A percentile compares a stretch with the other conserved stretches of the same genome.
These are phyloP conservation scores for Calonectria pauciramosa DNA, from an alignment of 2,329 filamentous ascomycete species.

Conservation along the genomic window DNA sequence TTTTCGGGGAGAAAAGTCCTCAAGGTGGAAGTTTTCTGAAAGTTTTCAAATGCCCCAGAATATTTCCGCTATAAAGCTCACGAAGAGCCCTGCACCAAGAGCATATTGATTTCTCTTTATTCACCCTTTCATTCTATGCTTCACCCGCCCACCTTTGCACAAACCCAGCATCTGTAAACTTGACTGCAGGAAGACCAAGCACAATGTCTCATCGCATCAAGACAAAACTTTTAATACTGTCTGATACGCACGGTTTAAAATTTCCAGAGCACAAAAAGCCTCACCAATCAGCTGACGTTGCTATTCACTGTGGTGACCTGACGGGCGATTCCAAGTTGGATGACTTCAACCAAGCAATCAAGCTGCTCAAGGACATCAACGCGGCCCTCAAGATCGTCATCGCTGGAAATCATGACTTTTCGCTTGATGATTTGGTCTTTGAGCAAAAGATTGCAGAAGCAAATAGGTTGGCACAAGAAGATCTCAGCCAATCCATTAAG, in stretches of 20 bases:
- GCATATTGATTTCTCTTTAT: too few species aligned
- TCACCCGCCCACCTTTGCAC: too few species aligned
- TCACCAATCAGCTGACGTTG: conserved; percentile 52
- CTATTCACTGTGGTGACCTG: conserved; percentile 65
- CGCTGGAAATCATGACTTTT: conserved; percentile 67
- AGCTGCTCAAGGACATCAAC: conserved; percentile 53
- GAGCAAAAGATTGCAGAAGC: conserved; percentile 42
- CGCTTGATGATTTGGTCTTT: conserved; percentile 53
- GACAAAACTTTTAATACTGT: conserved; percentile 35
- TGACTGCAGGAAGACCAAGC: neutral
- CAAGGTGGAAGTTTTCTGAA: too few species aligned
- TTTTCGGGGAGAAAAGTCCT: too few species aligned
- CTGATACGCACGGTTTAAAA: conserved; percentile 32
- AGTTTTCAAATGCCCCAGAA: too few species aligned
- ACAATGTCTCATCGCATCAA: neutral
- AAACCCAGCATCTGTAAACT: neutral
- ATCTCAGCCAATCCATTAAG: conserved; percentile 23
- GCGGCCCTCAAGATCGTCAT: conserved; percentile 64
- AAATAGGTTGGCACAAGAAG: conserved; percentile 17
- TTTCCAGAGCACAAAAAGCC: conserved; percentile 8
- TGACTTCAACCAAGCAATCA: conserved; percentile 55
- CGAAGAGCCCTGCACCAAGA: too few species aligned
- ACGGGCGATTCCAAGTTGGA: conserved; percentile 58
- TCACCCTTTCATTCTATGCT: too few species aligned
- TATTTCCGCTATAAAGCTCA: too few species aligned